Percentiles rank a stretch among this genome's conserved stretches.
These are phyloP conservation scores for Amanita phalloides DNA, from an alignment of 768 basidiomycete genomes.

Conservation along the genomic window DNA sequence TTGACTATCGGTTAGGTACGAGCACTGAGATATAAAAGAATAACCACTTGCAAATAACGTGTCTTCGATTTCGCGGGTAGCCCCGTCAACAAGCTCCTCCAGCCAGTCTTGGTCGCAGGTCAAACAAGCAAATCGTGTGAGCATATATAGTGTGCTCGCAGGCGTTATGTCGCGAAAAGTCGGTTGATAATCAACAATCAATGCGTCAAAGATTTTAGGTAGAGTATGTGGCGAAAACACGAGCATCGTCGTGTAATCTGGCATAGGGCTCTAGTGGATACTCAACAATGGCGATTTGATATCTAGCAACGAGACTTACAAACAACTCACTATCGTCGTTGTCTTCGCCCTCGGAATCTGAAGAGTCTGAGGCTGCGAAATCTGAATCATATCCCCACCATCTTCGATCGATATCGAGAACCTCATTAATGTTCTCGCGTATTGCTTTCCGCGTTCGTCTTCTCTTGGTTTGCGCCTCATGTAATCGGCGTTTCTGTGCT, in stretches of 20 bases:
- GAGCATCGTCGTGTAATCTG: conserved; percentile 82
- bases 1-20: conserved; percentile 5
- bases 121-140: conserved; percentile 86
- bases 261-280: conserved; percentile 49
- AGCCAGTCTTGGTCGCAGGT: conserved; percentile 89
- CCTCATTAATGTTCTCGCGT: conserved; percentile 45
- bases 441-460: conserved; percentile 42
- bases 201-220: conserved; percentile 67
- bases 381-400: conserved; percentile 59
- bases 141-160: conserved; percentile 84
- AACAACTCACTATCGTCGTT: conserved; percentile 41
- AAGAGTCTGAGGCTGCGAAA: conserved; percentile 25
- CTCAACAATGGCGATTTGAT: conserved; percentile 9
- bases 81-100: conserved; percentile 85
- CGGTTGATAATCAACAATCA: conserved; percentile 70
- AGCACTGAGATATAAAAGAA: conserved; percentile 3
- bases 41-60: conserved; percentile 70
- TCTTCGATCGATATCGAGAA: conserved; percentile 42
- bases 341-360: conserved; percentile 31
- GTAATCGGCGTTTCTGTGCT: conserved; percentile 50
- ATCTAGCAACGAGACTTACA: conserved; percentile 21
- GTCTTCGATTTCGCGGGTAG: conserved; percentile 87
- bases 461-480: conserved; percentile 48
- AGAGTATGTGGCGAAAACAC: conserved; percentile 81
- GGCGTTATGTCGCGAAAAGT: conserved; percentile 71